These are phyloP conservation scores for Penicillium diatomitis DNA, from an alignment of 495 filamentous ascomycete genomes.

Conservation along the genomic window DNA sequence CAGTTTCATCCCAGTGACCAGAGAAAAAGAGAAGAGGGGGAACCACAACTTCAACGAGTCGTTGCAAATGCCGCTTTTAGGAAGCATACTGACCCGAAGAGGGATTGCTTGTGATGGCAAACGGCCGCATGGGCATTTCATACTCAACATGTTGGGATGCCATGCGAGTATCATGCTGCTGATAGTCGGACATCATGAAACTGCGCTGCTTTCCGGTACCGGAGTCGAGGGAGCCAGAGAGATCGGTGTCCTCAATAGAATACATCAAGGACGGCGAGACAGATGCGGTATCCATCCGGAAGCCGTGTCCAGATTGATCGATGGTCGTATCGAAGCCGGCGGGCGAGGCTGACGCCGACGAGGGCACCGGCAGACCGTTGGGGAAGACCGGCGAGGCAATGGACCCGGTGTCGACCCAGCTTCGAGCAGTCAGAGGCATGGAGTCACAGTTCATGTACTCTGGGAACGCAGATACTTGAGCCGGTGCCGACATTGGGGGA, in stretches of 20 bases:
- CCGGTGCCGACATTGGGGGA: conserved; percentile 39
- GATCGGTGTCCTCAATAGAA: conserved; percentile 26
- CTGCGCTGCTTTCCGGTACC: conserved; percentile 28
- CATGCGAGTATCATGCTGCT: conserved; percentile 32
- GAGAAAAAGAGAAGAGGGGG: no score
- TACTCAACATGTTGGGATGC: conserved; percentile 33
- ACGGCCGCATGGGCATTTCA: conserved; percentile 26
- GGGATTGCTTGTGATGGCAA: conserved; percentile 34
- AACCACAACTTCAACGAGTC: no score
- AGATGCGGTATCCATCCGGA: conserved; percentile 19
- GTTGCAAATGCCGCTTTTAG: not conserved
- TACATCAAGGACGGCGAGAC: conserved; percentile 31
- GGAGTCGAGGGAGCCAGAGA: conserved; percentile 16
- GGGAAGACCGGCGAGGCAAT: conserved; percentile 36
- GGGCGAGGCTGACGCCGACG: conserved; percentile 28
- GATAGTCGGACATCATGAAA: conserved; percentile 37
- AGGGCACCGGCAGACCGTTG: conserved; percentile 22
- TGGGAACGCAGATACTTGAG: conserved; percentile 34
- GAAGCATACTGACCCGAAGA: conserved; percentile 31
- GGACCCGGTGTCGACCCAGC: conserved; percentile 34
- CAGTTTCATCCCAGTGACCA: no score
- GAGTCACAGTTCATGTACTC: conserved; percentile 29
- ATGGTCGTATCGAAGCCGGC: conserved; percentile 25
- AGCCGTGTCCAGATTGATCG: conserved; percentile 18
- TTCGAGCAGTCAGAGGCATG: conserved; percentile 28